phyloP scores from a whole-genome alignment of 2,329 filamentous ascomycete species.

The Grosmannia huntii region DNA sequence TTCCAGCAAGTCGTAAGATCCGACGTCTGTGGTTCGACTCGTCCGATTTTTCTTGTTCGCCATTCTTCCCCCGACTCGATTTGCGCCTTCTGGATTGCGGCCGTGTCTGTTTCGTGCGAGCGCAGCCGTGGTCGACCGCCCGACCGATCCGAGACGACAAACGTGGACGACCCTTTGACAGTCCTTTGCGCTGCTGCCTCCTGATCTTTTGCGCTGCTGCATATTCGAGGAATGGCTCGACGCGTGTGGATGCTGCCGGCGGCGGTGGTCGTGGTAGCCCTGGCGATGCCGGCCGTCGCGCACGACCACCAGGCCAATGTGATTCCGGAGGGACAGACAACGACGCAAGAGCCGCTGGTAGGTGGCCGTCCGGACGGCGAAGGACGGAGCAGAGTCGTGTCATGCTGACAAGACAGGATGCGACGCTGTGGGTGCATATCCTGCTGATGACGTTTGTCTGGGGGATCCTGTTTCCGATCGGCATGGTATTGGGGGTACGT shows the following conservation, averaged over 20 bases:
- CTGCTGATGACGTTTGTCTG: conserved; percentile 76
- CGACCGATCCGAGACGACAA: not conserved
- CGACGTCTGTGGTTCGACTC: not conserved
- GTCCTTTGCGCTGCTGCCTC: not conserved
- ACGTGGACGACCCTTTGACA: too few species aligned
- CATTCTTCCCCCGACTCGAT: not conserved
- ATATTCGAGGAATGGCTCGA: not conserved
- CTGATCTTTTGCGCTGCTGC: not conserved
- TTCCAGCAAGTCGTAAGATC: not conserved
- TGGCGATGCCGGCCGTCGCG: conserved; percentile 14
- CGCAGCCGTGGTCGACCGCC: not conserved
- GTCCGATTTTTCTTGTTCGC: not conserved
- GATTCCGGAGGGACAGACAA: conserved; percentile 55
- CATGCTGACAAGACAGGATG: conserved; percentile 40
- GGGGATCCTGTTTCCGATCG: conserved; percentile 82
- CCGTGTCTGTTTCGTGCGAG: not conserved
- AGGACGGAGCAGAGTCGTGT: too few species aligned
- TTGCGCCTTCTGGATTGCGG: not conserved
- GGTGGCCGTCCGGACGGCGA: not conserved
- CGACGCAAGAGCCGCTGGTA: conserved; percentile 53
- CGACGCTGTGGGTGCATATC: conserved; percentile 88
- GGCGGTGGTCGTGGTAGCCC: conserved; percentile 5
- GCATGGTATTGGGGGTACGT: conserved; percentile 87
- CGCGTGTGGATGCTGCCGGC: not conserved
- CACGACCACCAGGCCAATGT: conserved; percentile 37